Evolutionary conservation across 2,329 filamentous ascomycete genomes (phyloP), one percentile per base, ranked within the genome.

Genomic region (Aschersonia sp.): DNA sequence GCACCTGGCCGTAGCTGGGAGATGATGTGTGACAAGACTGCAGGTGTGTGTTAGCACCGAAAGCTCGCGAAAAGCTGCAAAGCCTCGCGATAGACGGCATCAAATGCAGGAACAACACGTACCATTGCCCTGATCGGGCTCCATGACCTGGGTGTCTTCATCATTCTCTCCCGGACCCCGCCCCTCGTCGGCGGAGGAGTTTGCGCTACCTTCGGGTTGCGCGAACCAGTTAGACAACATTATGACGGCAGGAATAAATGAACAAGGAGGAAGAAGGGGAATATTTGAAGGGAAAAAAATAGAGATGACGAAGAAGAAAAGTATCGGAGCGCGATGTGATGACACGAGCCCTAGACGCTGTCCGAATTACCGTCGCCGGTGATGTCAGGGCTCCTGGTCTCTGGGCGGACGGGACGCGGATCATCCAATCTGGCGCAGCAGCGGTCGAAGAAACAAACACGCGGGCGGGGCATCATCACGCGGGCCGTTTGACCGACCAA

Each of bases 11-110:
- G 85, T 53, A 98, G 75, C 69, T 98, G 92, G 47, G 89, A 94
- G 61, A 98, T 97, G 67, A 98, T 94, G 68, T 97, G 91, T 51
- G 82, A 86, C 56, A 98, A 84, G 60, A 98, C 92, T 95, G 47
- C 45, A 31, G 44, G n/a, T 5, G 40, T 2, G 6, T 9, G 40
- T 44, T 44, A 6, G 6, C 43, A 31, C 6, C 9, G 30, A 44
- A 30, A 10, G 20, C 20, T 5, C 7, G 43, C 30, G 43, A 43
- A 2, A 20, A 20, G 20, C 20, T 20, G 40, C 40, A 6, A 43
- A 10, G 20, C 40, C 28, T 6, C 5, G 5, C 20, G 40, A 5
- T 28, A 43, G 20, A 20, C 20, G 20, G 20, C 20, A 20, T 20
- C 20, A 20, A 20, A 20, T 20, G 35, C 35, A 12, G 6, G 35